Evolutionary conservation across 169 alveolate genomes (phyloP).

Genomic region (Cryptosporidium viatorum): DNA sequence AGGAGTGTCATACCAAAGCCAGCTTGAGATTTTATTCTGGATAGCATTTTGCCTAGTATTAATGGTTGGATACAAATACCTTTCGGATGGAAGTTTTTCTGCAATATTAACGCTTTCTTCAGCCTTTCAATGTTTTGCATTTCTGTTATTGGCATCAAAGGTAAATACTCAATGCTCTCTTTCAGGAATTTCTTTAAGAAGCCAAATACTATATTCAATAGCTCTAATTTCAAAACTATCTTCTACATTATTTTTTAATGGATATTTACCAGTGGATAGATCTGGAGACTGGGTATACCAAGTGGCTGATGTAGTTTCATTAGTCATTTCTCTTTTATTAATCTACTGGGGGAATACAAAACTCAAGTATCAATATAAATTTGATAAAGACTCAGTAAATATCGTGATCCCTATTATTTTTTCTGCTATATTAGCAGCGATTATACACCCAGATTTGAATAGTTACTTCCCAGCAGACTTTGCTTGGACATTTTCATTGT

Average conservation of each 20-base stretch:
- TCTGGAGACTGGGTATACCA: slow-evolving; percentile 84
- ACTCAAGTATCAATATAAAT: slow-evolving; percentile 76
- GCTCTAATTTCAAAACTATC: slow-evolving; percentile 78
- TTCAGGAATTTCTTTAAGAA: slow-evolving; percentile 62
- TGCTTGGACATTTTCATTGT: slow-evolving; percentile 83
- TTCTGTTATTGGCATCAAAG: slow-evolving; percentile 56
- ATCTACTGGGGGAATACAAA: slow-evolving; percentile 71
- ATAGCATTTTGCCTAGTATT: slow-evolving; percentile 52
- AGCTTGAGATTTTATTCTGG: slow-evolving; percentile 65
- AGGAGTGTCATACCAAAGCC: slow-evolving; percentile 21
- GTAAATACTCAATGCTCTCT: slow-evolving; percentile 73
- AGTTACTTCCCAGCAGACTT: slow-evolving; percentile 78
- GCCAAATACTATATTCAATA: slow-evolving; percentile 70
- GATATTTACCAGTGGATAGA: slow-evolving; percentile 83
- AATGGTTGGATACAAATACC: slow-evolving; percentile 68
- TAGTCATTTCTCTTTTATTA: slow-evolving; percentile 65
- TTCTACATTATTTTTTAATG: slow-evolving; percentile 78
- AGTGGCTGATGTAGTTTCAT: slow-evolving; percentile 78
- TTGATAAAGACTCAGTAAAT: slow-evolving; percentile 75
- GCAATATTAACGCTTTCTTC: slow-evolving; percentile 72
- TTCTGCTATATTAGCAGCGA: slow-evolving; percentile 75
- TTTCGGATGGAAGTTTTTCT: slow-evolving; percentile 73
- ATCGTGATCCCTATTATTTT: slow-evolving; percentile 77
- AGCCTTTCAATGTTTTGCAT: slow-evolving; percentile 74
- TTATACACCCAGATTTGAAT: slow-evolving; percentile 81